These are phyloP conservation scores for Blastobotrys elegans DNA, from an alignment of 1,139 yeast genomes.

Conservation along the genomic window DNA sequence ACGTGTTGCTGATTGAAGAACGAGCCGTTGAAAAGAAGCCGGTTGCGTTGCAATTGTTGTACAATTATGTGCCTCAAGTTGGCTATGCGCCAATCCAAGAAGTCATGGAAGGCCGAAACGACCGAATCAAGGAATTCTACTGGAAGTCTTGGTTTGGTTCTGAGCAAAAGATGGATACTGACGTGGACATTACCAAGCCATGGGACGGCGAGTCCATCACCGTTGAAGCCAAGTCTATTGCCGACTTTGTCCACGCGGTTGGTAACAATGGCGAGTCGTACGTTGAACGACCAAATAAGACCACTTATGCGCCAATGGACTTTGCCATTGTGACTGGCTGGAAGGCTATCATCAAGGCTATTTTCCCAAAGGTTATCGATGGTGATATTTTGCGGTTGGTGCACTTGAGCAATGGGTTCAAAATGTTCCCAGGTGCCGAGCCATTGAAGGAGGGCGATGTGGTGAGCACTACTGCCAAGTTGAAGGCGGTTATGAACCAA, in stretches of 20 bases:
- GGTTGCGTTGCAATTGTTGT: slow-evolving; percentile 70
- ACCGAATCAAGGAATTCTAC: slow-evolving; percentile 90
- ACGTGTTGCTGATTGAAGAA: slow-evolving; percentile 75
- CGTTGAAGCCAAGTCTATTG: slow-evolving; percentile 71
- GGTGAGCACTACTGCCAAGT: slow-evolving; percentile 76
- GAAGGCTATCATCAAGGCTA: slow-evolving; percentile 95
- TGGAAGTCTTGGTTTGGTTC: slow-evolving; percentile 97
- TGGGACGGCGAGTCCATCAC: slow-evolving; percentile 64
- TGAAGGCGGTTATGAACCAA: slow-evolving; percentile 85
- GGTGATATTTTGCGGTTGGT: slow-evolving; percentile 94
- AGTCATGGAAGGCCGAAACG: slow-evolving; percentile 84
- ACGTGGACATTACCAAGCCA: slow-evolving; percentile 55
- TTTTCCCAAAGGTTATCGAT: slow-evolving; percentile 93
- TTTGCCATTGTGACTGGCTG: slow-evolving; percentile 98
- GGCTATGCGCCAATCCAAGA: slow-evolving; percentile 96
- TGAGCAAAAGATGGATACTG: slow-evolving; percentile 48
- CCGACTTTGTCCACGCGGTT: slow-evolving; percentile 94
- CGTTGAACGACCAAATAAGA: slow-evolving; percentile 81
- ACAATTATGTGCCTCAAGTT: slow-evolving; percentile 72
- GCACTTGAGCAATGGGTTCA: slow-evolving; percentile 91
- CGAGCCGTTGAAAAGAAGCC: slow-evolving; percentile 78
- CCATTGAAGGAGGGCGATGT: slow-evolving; percentile 87
- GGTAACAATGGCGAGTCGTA: slow-evolving; percentile 97
- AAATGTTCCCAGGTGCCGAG: slow-evolving; percentile 86
- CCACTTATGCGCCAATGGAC: slow-evolving; percentile 95